Evolutionary conservation across 139 green algal genomes (phyloP).

Genomic region (Eudorina sp.): DNA sequence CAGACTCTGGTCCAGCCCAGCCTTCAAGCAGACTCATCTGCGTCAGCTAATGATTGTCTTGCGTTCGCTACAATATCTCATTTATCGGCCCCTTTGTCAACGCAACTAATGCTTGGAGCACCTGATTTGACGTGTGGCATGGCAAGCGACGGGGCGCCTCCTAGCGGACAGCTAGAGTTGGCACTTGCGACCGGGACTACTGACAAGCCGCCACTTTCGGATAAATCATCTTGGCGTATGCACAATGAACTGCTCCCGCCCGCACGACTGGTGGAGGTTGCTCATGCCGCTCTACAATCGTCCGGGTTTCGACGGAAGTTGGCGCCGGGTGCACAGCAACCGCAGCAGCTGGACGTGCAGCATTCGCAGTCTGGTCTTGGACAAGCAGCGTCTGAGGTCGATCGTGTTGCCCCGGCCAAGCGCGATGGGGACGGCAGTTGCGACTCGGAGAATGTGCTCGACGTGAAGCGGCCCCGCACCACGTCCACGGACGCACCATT

Average conservation of each 20-base stretch:
- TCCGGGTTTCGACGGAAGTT: not conserved
- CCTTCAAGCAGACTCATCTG: not conserved
- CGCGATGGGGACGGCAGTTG: not conserved
- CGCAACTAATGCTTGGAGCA: no score
- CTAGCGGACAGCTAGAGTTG: not conserved
- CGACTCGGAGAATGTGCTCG: not conserved
- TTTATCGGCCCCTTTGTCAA: no score
- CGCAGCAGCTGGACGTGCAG: not conserved
- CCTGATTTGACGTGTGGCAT: not conserved
- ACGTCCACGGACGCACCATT: not conserved
- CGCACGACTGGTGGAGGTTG: slow-evolving; percentile 13
- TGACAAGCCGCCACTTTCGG: not conserved
- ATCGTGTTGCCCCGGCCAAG: not conserved
- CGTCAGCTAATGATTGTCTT: not conserved
- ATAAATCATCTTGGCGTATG: not conserved
- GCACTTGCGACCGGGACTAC: not conserved
- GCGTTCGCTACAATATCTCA: not conserved
- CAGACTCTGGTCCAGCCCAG: not conserved
- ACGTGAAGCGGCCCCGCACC: not conserved
- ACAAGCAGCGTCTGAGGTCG: not conserved
- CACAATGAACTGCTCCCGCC: not conserved
- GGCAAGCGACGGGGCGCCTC: not conserved
- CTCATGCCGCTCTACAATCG: slow-evolving; percentile 12
- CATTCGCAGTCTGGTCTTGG: not conserved
- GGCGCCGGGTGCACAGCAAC: not conserved